Evolutionary conservation across 2,329 filamentous ascomycete genomes (phyloP), one percentile per base, ranked within the genome.

Genomic region (Hymenoscyphus albidus): DNA sequence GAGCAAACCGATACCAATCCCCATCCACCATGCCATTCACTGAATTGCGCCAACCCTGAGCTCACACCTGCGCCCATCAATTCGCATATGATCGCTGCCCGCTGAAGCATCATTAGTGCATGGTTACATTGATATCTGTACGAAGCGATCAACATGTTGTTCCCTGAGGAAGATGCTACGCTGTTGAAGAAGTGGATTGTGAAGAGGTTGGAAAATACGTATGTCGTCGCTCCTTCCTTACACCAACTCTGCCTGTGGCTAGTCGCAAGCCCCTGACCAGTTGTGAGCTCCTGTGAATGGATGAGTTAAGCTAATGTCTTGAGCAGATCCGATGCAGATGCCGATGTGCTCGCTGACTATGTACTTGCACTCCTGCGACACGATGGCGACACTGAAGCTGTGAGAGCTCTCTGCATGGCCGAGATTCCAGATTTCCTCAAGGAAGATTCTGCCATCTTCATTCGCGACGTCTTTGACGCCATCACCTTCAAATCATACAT

Each of bases 321-420:
- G 42, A 18, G n/a, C 68, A 92, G 90, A 62, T 91, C 89, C 35
- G 90, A 93, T 72, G 90, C 90, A 60, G 91, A 95, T 74, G 85
- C 88, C 39, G 91, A 93, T 72, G 90, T 94, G 5, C 86, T 95
- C 2, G 91, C 90, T 58, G 91, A 95, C 71, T 95, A 93, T 74
- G 88, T 94, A n/a, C 82, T 93, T 67, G 91, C 90, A 6, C 83
- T 95, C 22, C 79, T 94, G 57, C 85, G 85, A 62, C 87, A 90
- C 67, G 89, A 92, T 69, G 88, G 88, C 67, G 81, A 86, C 60
- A 79, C 83, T 51, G 81, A 82, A n/a, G 81, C 84, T 22, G 87
- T 93, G 62, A 84, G 86, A 72, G 80, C 83, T 70, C 84, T 89
- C 61, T 92, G 89, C 76, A 82, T 91, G 73, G 81, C 85, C 62